Evolutionary conservation across 129 eudicot species (phyloP).

Genomic region (Dittrichia graveolens): DNA sequence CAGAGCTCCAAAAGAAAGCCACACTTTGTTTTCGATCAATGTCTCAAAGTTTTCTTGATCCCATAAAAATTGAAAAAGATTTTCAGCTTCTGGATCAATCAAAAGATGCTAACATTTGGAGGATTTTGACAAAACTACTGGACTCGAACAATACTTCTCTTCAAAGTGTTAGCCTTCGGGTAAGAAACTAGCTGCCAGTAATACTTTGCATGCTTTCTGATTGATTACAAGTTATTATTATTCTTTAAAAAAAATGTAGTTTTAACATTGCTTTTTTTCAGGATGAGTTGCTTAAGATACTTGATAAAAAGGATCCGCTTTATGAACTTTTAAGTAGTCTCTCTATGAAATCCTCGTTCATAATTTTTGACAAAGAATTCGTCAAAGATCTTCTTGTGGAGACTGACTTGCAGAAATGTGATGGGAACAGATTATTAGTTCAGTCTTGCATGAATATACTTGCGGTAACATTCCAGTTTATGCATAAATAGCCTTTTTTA

Average conservation of each 20-base stretch:
- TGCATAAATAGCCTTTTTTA: not conserved
- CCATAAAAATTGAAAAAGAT: constrained; percentile 75
- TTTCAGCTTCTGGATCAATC: constrained; percentile 78
- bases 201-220: no score
- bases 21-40: constrained; percentile 55
- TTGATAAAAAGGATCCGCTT: constrained; percentile 72
- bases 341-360: constrained; percentile 80
- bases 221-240: no score
- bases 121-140: constrained; percentile 58
- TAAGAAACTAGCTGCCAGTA: constrained; percentile 31
- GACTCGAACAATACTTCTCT: constrained; percentile 66
- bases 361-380: constrained; percentile 81
- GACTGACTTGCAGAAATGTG: constrained; percentile 52
- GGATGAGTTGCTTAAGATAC: constrained; percentile 74
- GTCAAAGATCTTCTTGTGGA: constrained; percentile 81
- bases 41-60: constrained; percentile 78
- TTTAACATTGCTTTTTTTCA: constrained; percentile 28
- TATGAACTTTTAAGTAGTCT: constrained; percentile 73
- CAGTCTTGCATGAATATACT: constrained; percentile 84
- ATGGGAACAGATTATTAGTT: constrained; percentile 50
- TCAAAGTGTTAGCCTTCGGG: constrained; percentile 65
- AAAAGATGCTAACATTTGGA: constrained; percentile 88
- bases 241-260: no score
- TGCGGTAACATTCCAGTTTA: constrained; percentile 51
- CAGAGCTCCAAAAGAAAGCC: constrained; percentile 69